Evolutionary conservation across 371 early-diverging fungal genomes (phyloP).

Genomic region (Dinochytrium kinnereticum): DNA sequence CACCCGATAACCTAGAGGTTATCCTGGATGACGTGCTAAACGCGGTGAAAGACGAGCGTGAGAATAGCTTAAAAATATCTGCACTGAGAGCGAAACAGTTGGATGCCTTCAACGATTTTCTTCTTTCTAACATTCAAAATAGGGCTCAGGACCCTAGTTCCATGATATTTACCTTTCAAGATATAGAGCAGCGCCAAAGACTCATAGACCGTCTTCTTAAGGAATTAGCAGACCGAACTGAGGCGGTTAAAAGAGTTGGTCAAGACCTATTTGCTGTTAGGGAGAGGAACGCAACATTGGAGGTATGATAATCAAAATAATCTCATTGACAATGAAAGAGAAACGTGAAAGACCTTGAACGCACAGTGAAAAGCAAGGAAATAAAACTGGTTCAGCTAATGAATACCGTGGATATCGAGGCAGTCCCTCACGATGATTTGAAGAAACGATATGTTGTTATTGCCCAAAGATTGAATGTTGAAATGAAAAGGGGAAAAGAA

Average conservation of each 20-base stretch:
- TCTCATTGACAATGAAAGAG: background rate
- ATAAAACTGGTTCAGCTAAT: constrained; percentile 30
- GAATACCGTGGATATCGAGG: constrained; percentile 43
- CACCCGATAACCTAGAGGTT: background rate
- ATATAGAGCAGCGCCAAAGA: constrained; percentile 39
- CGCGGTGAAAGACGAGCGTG: background rate
- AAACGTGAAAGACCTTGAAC: constrained; percentile 27
- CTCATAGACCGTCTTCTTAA: constrained; percentile 46
- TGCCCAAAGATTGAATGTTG: constrained; percentile 32
- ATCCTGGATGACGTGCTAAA: background rate
- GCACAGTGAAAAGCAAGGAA: constrained; percentile 24
- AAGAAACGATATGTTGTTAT: constrained; percentile 38
- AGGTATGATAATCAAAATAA: too few species aligned
- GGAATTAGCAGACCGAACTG: constrained; percentile 41
- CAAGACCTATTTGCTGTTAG: constrained; percentile 36
- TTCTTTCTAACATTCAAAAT: background rate
- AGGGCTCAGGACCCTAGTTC: background rate
- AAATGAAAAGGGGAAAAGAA: constrained; percentile 30
- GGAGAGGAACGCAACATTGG: constrained; percentile 37
- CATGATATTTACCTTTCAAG: constrained; percentile 24
- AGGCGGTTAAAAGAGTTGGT: constrained; percentile 45
- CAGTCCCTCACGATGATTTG: constrained; percentile 38
- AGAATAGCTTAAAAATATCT: background rate
- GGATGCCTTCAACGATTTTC: background rate
- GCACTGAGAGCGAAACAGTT: background rate